Evolutionary conservation across 345 rosid species (phyloP), one percentile per base, ranked within the genome.

Genomic region (Geranium brycei): DNA sequence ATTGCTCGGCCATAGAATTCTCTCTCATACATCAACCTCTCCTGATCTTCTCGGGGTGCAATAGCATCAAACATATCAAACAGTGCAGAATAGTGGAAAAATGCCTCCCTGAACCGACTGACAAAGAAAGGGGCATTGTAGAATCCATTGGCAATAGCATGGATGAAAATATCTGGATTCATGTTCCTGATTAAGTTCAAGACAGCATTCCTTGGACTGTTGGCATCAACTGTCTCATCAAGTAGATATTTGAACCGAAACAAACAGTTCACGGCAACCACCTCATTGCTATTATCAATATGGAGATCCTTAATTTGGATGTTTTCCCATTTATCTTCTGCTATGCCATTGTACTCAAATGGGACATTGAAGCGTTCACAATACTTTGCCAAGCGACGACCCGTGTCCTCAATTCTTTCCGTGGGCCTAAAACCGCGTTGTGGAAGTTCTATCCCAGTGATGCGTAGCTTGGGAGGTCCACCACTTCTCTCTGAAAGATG

Each of bases 381-480:
- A 72, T 76, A 84, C 68, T 63, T 78, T 2, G 81, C 84, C 64
- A 84, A 63, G 28, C 77, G 78, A 17, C 58, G 61, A 32, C 84
- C 85, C 12, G 86, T 75, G 64, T 79, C 76, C 66, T 59, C 70
- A 38, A 81, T 69, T 62, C 69, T 69, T 64, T 76, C 80, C 57
- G 68, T 65, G 17, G 84, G 84, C 65, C 81, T 61, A 66, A 78
- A 76, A 31, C 80, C 86, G 1, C 19, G 75, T 35, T 62, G 76
- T 31, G 89, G 86, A 17, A 79, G 62, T 62, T 84, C 89, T 58
- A 81, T 78, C 18, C 84, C 89, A 0, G 86, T 84, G 40, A 84
- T 72, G 28, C 81, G 82, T 51, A 84, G 73, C 61, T 80, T 81
- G 1, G 81, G 84, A 23, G 82, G 81, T 13, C 86, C 84, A 17